These are phyloP conservation scores for Atkinsonella texensis DNA, from an alignment of 2,329 filamentous ascomycete genomes.

Conservation along the genomic window DNA sequence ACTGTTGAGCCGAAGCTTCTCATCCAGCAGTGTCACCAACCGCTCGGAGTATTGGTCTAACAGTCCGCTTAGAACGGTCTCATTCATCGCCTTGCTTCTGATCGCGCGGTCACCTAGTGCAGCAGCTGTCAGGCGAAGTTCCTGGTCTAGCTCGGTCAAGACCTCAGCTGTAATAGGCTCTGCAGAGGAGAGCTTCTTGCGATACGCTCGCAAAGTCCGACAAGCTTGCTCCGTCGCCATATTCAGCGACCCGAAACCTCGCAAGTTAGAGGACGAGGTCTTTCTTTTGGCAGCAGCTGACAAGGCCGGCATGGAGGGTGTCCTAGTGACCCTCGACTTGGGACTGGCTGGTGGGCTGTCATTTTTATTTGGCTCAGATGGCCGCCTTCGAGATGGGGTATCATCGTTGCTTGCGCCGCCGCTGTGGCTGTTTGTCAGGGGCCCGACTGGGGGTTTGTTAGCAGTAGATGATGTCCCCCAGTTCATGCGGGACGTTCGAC, in stretches of 20 bases:
- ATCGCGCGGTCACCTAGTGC: conserved; percentile 46
- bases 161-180: conserved; percentile 45
- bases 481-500: conserved; percentile 42
- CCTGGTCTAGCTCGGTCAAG: conserved; percentile 51
- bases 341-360: conserved; percentile 40
- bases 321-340: conserved; percentile 32
- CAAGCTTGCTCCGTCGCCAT: conserved; percentile 54
- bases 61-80: conserved; percentile 48
- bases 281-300: conserved; percentile 35
- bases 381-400: conserved; percentile 36
- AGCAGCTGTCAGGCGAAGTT: conserved; percentile 49
- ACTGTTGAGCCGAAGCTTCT: conserved; percentile 47
- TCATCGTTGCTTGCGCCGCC: conserved; percentile 28
- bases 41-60: conserved; percentile 66
- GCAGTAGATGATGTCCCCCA: conserved; percentile 22
- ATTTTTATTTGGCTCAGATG: conserved; percentile 30
- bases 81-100: conserved; percentile 42
- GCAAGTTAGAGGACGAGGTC: conserved; percentile 32
- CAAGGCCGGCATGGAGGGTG: conserved; percentile 43
- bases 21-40: conserved; percentile 58
- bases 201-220: conserved; percentile 47
- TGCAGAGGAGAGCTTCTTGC: conserved; percentile 48
- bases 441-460: conserved; percentile 27
- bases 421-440: conserved; percentile 29
- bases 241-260: conserved; percentile 43